Base-by-base conservation (phyloP, 768 basidiomycete species). In the Amanita pseudoporphyria region DNA sequence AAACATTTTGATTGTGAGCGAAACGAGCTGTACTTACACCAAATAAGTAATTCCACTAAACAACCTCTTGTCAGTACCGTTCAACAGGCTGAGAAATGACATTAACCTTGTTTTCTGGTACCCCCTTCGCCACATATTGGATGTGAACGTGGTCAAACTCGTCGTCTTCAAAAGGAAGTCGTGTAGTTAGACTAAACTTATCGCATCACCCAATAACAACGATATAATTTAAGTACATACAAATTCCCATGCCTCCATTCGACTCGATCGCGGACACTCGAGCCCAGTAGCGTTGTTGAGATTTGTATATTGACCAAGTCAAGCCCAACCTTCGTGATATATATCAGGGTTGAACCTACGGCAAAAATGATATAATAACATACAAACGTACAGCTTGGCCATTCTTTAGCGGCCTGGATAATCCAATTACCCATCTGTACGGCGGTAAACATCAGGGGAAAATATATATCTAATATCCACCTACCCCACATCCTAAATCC, bases 101-200 rank as follows among this genome's bases (percentile, higher is more conserved):
- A 56, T 58, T n/a, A 45, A 79, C 84, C 70, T 87, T 87, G 56
- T 81, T 84, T 60, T 88, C 87, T 5, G 84, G 84, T 26, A 87
- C 77, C 13, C 77, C 84, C 57, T 72, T 72, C 0, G 83, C 77
- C 51, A 87, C 76, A 44, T 69, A 67, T 52, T 77, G 72, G 45
- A 88, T 76, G 56, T 83, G 87, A n/a, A 89, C 78, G 61, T 84
- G 78, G 62, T 89, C 87, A 53, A 89, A 89, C 56, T 84, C 79
- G 52, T 88, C 84, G 48, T 88, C 87, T 13, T 87, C 84, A 58
- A 87, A 89, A 0, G 87, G 87, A 16, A 89, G 69, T 56, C 73
- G 83, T 9, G 78, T 85, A 41, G 85, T 84, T 56, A 89, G 64
- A 62, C 86, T 88, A 53, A n/a, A 12, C 46, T 47, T 13, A 54